These are phyloP conservation scores for Fusarium newnesense DNA, from an alignment of 2,329 filamentous ascomycete species.

Conservation along the genomic window DNA sequence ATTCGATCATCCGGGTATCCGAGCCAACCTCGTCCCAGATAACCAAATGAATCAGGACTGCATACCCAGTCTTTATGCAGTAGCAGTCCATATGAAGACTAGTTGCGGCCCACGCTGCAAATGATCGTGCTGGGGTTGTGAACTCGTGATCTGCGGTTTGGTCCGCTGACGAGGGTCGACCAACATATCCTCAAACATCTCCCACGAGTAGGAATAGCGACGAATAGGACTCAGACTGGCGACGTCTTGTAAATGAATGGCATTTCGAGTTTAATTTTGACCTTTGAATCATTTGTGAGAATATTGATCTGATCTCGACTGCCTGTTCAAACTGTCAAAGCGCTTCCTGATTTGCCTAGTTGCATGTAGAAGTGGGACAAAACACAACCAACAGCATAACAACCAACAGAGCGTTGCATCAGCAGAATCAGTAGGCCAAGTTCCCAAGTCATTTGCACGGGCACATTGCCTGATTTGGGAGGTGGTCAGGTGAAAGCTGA, in stretches of 20 bases:
- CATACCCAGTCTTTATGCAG: not conserved
- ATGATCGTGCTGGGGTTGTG: not conserved
- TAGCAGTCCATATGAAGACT: not conserved
- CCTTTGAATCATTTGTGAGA: not conserved
- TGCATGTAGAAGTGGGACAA: slow-evolving; percentile 13
- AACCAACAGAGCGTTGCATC: slow-evolving; percentile 9
- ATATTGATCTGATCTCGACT: not conserved
- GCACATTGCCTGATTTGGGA: fast-evolving
- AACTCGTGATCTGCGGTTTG: not conserved
- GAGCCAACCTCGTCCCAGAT: not conserved
- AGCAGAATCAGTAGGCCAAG: fast-evolving
- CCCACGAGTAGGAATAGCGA: fast-evolving
- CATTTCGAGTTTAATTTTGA: not conserved
- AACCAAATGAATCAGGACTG: not conserved
- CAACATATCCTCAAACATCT: not conserved
- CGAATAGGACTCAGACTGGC: not conserved
- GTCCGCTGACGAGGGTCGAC: not conserved
- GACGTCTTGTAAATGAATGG: fast-evolving
- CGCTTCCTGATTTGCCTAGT: not conserved
- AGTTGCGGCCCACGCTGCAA: not conserved
- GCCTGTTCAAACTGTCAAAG: not conserved
- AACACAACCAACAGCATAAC: slow-evolving; percentile 5
- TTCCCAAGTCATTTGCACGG: not conserved
- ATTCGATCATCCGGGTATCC: not conserved
- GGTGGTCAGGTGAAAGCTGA: not conserved